These are phyloP conservation scores for Mucor indicus DNA, from an alignment of 371 early-diverging fungal species.

Conservation along the genomic window DNA sequence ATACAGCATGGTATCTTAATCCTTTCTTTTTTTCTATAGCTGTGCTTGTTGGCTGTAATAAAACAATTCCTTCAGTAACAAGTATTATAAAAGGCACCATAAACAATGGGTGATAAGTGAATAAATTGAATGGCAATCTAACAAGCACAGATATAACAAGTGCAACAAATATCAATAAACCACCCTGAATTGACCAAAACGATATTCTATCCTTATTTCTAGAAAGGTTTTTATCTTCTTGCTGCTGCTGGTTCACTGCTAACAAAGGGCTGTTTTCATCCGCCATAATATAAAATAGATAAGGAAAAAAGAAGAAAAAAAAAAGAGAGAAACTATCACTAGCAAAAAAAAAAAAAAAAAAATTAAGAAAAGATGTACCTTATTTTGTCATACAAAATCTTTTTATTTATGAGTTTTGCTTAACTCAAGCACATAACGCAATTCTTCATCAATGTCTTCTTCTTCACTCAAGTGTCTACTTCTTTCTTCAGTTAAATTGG, in stretches of 20 bases:
- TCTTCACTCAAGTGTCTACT: constrained; percentile 6
- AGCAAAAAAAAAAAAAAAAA: no score
- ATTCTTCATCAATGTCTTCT: constrained; percentile 39
- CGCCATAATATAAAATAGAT: no score
- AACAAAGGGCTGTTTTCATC: no score
- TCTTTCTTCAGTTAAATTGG: constrained; percentile 3
- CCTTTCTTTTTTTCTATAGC: constrained; percentile 25
- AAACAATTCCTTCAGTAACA: constrained; percentile 25
- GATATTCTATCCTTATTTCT: no score
- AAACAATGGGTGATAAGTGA: constrained; percentile 31
- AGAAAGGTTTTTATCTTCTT: no score
- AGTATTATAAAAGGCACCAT: constrained; percentile 24
- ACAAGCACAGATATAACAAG: constrained; percentile 25
- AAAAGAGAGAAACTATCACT: no score
- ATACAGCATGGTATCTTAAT: constrained; percentile 18
- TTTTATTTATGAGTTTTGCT: constrained; percentile 39
- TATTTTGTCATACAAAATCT: no score
- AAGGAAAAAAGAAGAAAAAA: no score
- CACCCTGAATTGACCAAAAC: no score
- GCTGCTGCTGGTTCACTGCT: no score
- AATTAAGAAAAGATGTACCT: no score
- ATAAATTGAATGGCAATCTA: constrained; percentile 19
- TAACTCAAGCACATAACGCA: constrained; percentile 38
- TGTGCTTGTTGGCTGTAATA: constrained; percentile 31
- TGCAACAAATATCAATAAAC: constrained; percentile 25